Conservation (phyloP, 225 moss, liverwort and hornwort genomes). For the Polytrichum formosum region DNA sequence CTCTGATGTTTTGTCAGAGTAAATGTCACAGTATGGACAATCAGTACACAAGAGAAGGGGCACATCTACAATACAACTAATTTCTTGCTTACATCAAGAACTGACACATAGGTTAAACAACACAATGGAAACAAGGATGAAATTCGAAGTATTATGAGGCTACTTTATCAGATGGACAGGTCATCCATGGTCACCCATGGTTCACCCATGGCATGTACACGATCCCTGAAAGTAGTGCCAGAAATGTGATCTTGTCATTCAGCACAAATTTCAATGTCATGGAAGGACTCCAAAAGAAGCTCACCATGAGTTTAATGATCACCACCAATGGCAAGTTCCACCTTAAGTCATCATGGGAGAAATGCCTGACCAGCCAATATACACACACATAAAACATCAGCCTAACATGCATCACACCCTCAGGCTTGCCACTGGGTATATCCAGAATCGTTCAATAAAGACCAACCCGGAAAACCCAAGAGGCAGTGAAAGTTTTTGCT, state of each 20-base stretch:
- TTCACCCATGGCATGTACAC: neutral
- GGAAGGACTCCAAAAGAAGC: slow-evolving; percentile 8
- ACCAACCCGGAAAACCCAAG: no score
- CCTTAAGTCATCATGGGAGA: slow-evolving; percentile 48
- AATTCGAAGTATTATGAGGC: neutral
- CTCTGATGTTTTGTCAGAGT: no score
- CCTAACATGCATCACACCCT: neutral
- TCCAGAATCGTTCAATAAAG: neutral
- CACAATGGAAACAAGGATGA: neutral
- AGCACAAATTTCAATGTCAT: no score
- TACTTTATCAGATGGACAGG: neutral
- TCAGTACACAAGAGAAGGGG: no score
- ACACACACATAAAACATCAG: slow-evolving; percentile 17
- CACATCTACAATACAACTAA: no score
- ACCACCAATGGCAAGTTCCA: slow-evolving; percentile 16
- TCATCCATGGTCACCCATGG: neutral
- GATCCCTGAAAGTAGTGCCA: neutral
- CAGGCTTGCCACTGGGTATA: neutral
- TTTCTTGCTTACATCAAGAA: no score
- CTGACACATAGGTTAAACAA: neutral
- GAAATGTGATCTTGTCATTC: neutral
- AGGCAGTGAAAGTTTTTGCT: neutral
- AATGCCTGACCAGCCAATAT: slow-evolving; percentile 25
- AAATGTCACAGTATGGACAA: no score
- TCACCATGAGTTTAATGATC: slow-evolving; percentile 25